These are phyloP conservation scores for Picochlorum sp. DNA, from an alignment of 139 green algal species.

Conservation along the genomic window DNA sequence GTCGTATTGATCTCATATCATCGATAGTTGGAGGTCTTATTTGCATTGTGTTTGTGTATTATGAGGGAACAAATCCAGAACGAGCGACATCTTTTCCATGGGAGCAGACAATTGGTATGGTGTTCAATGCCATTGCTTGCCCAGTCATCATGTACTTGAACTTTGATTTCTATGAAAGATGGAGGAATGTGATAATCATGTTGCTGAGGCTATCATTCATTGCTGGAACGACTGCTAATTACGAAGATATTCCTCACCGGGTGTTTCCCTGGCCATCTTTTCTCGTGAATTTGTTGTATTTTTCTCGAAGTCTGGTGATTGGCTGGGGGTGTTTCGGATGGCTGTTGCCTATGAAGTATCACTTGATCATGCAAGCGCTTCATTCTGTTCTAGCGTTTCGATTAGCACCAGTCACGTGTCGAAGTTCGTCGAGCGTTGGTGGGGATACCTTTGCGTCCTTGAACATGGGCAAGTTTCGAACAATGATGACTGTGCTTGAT, in stretches of 20 bases:
- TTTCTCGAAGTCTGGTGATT: conserved; percentile 7
- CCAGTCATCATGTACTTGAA: not conserved
- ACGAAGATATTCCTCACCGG: conserved; percentile 2
- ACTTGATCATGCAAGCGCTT: conserved; percentile 3
- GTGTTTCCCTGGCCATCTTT: not conserved
- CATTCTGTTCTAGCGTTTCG: conserved; percentile 1
- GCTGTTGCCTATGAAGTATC: conserved; percentile 1
- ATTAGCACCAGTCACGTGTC: not conserved
- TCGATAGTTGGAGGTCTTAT: conserved; percentile 3
- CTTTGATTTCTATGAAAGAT: conserved; percentile 3
- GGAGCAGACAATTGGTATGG: conserved; percentile 10
- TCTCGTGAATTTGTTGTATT: conserved; percentile 11
- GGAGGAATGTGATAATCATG: not conserved
- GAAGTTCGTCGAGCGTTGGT: not conserved
- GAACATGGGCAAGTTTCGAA: conserved; percentile 7
- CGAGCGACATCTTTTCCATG: not conserved
- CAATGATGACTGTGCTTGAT: conserved; percentile 7
- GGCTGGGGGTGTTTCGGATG: conserved; percentile 9
- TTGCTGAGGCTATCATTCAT: conserved; percentile 1
- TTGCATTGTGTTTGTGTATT: conserved; percentile 5
- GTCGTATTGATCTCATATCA: conserved; percentile 4
- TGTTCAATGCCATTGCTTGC: conserved; percentile 2
- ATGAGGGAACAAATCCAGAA: not conserved
- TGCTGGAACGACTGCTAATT: not conserved
- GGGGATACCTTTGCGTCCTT: not conserved